These are phyloP conservation scores for Arthrobotrys sinensis DNA, from an alignment of 2,329 filamentous ascomycete species.

Conservation along the genomic window DNA sequence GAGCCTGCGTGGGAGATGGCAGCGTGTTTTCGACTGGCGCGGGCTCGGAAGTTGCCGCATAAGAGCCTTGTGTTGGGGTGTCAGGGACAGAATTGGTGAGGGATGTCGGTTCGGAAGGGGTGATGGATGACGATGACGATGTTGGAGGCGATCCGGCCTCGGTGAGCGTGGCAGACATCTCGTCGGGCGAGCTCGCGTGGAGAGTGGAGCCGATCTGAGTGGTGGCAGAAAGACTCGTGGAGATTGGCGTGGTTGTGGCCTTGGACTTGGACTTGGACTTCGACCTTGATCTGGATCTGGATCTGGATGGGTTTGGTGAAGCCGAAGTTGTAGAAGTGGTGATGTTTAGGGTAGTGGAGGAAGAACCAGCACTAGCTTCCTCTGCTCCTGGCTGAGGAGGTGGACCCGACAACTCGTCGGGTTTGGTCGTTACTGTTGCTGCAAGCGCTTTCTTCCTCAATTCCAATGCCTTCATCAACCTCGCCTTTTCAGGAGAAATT, in stretches of 20 bases:
- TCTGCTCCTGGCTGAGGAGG: constrained; percentile 36
- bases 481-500: constrained; percentile 89
- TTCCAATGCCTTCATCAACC: constrained; percentile 94
- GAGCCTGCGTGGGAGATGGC: constrained; percentile 57
- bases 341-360: not conserved
- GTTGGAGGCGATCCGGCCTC: constrained; percentile 34
- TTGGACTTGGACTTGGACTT: not conserved
- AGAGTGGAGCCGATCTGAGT: constrained; percentile 20
- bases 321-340: constrained; percentile 1
- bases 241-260: constrained; percentile 15
- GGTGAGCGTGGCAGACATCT: constrained; percentile 47
- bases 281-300: constrained; percentile 7
- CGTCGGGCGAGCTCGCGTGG: constrained; percentile 51
- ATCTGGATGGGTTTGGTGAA: not conserved
- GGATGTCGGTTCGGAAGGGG: constrained; percentile 59
- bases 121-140: constrained; percentile 48
- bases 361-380: not conserved
- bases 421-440: constrained; percentile 64
- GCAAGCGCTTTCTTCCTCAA: constrained; percentile 84
- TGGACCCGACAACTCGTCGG: constrained; percentile 39
- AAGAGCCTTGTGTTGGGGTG: constrained; percentile 55
- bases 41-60: constrained; percentile 54
- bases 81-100: constrained; percentile 57
- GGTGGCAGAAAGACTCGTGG: constrained; percentile 19
- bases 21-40: constrained; percentile 41